Evolutionary conservation across 768 basidiomycete species (phyloP), one percentile per base, ranked within the genome.

Genomic region (Hydnomerulius pinastri): DNA sequence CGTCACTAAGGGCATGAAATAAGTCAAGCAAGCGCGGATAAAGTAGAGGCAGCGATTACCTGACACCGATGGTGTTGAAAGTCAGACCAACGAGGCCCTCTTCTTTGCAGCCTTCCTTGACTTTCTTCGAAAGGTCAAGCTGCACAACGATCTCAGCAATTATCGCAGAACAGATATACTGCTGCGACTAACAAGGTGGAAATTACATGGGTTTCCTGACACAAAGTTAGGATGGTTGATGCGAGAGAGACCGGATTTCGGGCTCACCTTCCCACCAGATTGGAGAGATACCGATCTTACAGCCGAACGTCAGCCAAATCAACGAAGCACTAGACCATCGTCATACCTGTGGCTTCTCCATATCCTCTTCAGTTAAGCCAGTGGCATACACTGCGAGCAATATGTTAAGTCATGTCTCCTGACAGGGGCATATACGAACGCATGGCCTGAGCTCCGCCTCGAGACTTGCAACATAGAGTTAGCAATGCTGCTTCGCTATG

Each of bases 181-280:
- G 51, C 12, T 15, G n/a, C 2, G 43, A 63, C 78, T 60, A 66
- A 88, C 89, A 25, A 92, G 77, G 63, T 93, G 90, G 39, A 76
- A 77, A 62, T 94, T 94, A 66, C 92, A 94, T 3, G 91, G 90
- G 65, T 92, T 93, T 32, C 90, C 89, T 86, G 53, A 44, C 24
- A 21, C 37, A 35, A 17, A 42, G 29, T 46, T 53, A 18, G 48
- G 45, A 35, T 33, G 18, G 18, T 35, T 48, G 10, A 18, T 18
- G 40, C 8, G 6, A n/a, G 41, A 1, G 32, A 33, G 15, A 29
- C 29, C 39, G 38, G 9, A 35, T 21, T 24, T 13, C 13, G 32
- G 9, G 45, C 56, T 53, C 56, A 86, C 90, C 90, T 78, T 93
- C 91, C 90, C 90, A 94, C 91, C 91, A 94, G 45, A 92, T 78